Conservation (phyloP, 1,284 basidiomycete genomes). For the Heterobasidion irregulare region DNA sequence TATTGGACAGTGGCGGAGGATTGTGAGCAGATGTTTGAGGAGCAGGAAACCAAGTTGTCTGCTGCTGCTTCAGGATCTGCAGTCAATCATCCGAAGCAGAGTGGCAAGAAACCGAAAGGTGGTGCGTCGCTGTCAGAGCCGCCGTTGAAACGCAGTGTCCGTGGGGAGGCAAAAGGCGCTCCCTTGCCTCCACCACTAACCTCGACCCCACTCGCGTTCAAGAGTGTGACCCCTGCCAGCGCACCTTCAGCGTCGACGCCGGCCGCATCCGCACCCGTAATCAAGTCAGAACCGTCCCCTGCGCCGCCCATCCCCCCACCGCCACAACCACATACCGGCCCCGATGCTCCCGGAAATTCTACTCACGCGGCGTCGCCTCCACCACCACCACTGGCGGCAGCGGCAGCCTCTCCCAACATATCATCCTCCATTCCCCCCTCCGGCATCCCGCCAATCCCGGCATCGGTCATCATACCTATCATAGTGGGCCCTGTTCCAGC, state of each 20-base stretch:
- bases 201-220: constrained; percentile 43
- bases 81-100: constrained; percentile 22
- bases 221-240: constrained; percentile 14
- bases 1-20: constrained; percentile 84
- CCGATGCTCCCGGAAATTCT: constrained; percentile 7
- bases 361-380: constrained; percentile 8
- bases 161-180: constrained; percentile 43
- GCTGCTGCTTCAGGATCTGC: constrained; percentile 26
- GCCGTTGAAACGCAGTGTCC: constrained; percentile 56
- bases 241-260: constrained; percentile 5
- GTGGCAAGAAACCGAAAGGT: constrained; percentile 18
- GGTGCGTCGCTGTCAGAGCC: constrained; percentile 39
- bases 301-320: constrained; percentile 8
- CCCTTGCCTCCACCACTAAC: constrained; percentile 61
- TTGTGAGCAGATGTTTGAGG: constrained; percentile 56
- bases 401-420: constrained; percentile 12
- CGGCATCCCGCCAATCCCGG: constrained; percentile 22
- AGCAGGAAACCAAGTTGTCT: constrained; percentile 52
- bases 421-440: constrained; percentile 5
- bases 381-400: constrained; percentile 3
- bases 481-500: constrained; percentile 47
- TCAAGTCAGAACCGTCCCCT: constrained; percentile 9
- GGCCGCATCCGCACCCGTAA: constrained; percentile 10
- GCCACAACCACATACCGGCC: constrained; percentile 3
- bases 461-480: constrained; percentile 47